Conservation (phyloP, 345 rosid genomes). For the Gossypioides kirkii region DNA sequence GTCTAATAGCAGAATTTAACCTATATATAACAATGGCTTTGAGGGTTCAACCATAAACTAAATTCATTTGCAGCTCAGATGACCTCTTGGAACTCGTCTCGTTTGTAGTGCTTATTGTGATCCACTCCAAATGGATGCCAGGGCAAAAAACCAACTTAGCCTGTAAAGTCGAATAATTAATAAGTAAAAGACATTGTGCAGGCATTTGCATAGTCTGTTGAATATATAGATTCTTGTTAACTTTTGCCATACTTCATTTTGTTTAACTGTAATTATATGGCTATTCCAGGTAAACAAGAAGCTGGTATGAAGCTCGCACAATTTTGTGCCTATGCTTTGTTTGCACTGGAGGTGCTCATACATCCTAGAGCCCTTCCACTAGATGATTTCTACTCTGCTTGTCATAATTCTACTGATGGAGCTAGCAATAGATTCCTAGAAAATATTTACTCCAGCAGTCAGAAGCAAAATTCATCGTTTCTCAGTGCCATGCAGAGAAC, state of each 20-base stretch:
- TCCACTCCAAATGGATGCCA: too few relatives aligned
- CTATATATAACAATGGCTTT: background rate
- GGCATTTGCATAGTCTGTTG: background rate
- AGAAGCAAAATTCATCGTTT: slow-evolving; percentile 20
- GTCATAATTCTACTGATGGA: slow-evolving; percentile 16
- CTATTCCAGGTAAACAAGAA: slow-evolving; percentile 15
- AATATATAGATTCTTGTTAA: background rate
- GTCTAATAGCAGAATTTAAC: too few relatives aligned
- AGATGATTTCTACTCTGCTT: slow-evolving; percentile 14
- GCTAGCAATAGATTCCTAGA: slow-evolving; percentile 16
- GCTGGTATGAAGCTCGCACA: slow-evolving; percentile 50
- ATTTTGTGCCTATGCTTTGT: slow-evolving; percentile 69
- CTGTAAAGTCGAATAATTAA: background rate
- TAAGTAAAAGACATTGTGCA: too few relatives aligned
- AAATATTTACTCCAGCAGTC: slow-evolving; percentile 24
- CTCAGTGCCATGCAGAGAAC: slow-evolving; percentile 23
- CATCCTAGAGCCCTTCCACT: slow-evolving; percentile 27
- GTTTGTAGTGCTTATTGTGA: background rate
- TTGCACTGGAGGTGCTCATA: slow-evolving; percentile 70
- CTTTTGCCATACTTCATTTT: background rate
- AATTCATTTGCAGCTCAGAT: background rate
- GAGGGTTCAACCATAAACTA: background rate
- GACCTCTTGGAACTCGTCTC: background rate
- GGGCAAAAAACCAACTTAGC: background rate
- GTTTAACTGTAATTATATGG: background rate